Percentiles rank a stretch among this genome's conserved stretches.
phyloP scores from a whole-genome alignment of 495 filamentous ascomycete species.

The Penicillium turbatum region DNA sequence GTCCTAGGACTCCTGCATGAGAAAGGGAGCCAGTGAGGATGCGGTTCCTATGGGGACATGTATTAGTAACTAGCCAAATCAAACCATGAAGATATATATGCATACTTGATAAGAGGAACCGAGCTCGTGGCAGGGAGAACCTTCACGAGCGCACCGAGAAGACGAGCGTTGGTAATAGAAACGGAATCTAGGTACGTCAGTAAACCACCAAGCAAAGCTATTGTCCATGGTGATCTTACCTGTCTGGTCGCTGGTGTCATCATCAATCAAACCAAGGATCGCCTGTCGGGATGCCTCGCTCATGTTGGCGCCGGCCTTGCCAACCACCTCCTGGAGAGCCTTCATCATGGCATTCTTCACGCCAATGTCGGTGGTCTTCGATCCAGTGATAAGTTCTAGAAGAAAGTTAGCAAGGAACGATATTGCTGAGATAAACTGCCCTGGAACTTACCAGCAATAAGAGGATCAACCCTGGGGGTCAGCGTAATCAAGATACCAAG shows the following conservation, averaged over 20 bases:
- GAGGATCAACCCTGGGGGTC: constrained; percentile 90
- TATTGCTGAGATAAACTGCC: background rate
- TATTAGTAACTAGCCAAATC: constrained; percentile 9
- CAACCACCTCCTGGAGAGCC: constrained; percentile 91
- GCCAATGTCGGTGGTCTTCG: constrained; percentile 81
- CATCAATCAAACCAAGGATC: constrained; percentile 82
- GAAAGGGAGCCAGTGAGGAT: constrained; percentile 69
- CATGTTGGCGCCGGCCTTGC: constrained; percentile 92
- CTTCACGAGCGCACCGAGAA: constrained; percentile 85
- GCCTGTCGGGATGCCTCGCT: constrained; percentile 78
- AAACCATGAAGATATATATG: background rate
- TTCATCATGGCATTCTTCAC: constrained; percentile 97
- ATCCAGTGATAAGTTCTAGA: constrained; percentile 85
- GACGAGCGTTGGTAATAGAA: constrained; percentile 79
- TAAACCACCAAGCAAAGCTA: background rate
- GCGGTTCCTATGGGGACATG: constrained; percentile 48
- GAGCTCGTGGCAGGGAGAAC: constrained; percentile 67
- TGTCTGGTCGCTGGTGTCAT: constrained; percentile 69
- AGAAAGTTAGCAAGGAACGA: constrained; percentile 3
- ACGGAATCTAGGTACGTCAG: constrained; percentile 51
- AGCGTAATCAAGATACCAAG: constrained; percentile 93
- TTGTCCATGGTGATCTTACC: constrained; percentile 32
- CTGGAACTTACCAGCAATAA: constrained; percentile 53
- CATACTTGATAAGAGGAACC: constrained; percentile 65
- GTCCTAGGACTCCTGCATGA: constrained; percentile 65